Conservation (phyloP, 2,329 filamentous ascomycete species). For the Ilyonectria sp. region DNA sequence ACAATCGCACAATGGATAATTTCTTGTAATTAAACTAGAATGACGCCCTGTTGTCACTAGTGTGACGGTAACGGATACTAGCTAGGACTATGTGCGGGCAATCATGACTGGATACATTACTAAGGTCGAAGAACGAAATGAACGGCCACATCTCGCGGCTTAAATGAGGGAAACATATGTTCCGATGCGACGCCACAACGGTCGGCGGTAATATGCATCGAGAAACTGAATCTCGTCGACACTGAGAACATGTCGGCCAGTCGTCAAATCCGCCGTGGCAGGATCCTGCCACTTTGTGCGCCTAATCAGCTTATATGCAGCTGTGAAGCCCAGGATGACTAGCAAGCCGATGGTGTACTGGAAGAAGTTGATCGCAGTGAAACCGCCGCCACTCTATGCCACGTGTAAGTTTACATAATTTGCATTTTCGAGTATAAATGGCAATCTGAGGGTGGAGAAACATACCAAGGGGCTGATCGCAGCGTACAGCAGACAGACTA, state of each 20-base stretch:
- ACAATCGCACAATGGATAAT: background rate
- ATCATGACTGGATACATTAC: background rate
- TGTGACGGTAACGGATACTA: background rate
- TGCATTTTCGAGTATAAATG: background rate
- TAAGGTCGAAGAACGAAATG: background rate
- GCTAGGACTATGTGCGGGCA: background rate
- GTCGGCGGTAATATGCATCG: constrained; percentile 23
- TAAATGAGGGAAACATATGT: constrained; percentile 20
- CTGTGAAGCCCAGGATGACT: constrained; percentile 17
- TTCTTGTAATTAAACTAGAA: background rate
- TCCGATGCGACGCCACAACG: constrained; percentile 23
- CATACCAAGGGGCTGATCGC: constrained; percentile 25
- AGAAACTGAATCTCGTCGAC: constrained; percentile 17
- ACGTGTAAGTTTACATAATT: background rate
- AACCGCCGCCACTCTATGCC: constrained; percentile 6
- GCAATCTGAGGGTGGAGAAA: background rate
- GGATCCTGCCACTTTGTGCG: constrained; percentile 21
- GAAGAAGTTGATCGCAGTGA: constrained; percentile 28
- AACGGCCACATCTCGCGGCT: background rate
- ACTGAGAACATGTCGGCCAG: constrained; percentile 9
- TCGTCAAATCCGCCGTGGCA: constrained; percentile 16
- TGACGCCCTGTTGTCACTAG: background rate
- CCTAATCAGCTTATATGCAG: constrained; percentile 21
- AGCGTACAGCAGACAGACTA: constrained; percentile 18
- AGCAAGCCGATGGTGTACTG: constrained; percentile 27